Base-by-base conservation (phyloP, 2,329 filamentous ascomycete species). In the Hymenoscyphus scutula region DNA sequence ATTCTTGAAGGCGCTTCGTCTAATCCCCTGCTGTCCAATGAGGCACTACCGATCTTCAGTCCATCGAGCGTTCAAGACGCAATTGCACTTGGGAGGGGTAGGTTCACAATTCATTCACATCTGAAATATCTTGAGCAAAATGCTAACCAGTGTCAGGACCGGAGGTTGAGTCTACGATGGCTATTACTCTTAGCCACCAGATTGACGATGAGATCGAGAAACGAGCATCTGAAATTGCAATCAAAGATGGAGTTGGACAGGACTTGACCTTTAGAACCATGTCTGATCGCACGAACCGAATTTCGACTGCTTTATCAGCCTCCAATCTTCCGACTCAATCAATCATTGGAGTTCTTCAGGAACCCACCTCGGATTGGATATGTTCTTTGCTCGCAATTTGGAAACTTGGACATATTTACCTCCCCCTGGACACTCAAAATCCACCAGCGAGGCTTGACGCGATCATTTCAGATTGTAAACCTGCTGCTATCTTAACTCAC, bases 351-450 rank as follows among this genome's bases (percentile, higher is more conserved):
- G 77, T 83, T 1, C 77, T 79, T 56, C 75, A 77, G 41, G 58
- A 78, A 3, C 72, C 80, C 0, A 65, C 70, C 0, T 41, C 68
- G 0, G 74, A 80, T 45, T 77, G 70, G 69, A 67, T 78, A 5
- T 70, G 61, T 45, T 76, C 75, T 0, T 64, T 81, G 53, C 72
- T 81, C 2, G 80, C 77, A 7, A 77, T 81, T 45, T 64, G 75
- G 59, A 69, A 73, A 0, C 58, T 77, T 13, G 79, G 79, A 1
- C 73, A 70, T 7, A 67, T 74, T 1, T 78, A 78, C 38, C 70
- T 80, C 4, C 77, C 78, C 2, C 69, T 83, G 0, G 81, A 83
- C 59, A 54, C 71, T 0, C 63, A 69, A 0, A 73, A 69, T 10
- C 69, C 73, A 1, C 17, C 70, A 0, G 23, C 69, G 6, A 72